Conservation (phyloP, 1,139 yeast species). For the Protomyces arabidopsidicola region DNA sequence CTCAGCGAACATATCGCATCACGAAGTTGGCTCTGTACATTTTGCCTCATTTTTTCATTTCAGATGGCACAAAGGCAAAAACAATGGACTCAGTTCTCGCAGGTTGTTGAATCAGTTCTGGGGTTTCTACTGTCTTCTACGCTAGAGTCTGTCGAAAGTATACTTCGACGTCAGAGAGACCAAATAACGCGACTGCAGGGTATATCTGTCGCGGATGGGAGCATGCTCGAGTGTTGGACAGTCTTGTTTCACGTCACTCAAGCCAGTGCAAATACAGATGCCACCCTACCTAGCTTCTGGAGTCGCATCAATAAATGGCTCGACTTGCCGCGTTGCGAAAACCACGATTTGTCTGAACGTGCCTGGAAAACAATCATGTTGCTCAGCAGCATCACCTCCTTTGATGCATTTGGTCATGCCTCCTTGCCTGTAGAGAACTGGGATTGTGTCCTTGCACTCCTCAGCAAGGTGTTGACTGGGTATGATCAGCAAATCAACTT, state of each 20-base stretch:
- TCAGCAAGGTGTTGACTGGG: not conserved
- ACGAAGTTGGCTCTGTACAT: not conserved
- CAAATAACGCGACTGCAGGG: not conserved
- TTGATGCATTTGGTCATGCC: not conserved
- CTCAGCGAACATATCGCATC: not conserved
- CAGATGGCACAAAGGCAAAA: not conserved
- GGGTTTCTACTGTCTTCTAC: not conserved
- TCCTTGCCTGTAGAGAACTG: not conserved
- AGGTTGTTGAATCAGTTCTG: not conserved
- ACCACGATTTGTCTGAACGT: not conserved
- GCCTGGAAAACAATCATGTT: slow-evolving; percentile 5
- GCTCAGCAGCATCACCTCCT: not conserved
- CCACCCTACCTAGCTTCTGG: not conserved
- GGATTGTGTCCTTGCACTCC: slow-evolving; percentile 1
- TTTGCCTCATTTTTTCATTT: not conserved
- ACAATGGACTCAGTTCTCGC: not conserved
- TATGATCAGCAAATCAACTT: not conserved
- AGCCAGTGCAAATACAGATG: not conserved
- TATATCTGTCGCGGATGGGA: not conserved
- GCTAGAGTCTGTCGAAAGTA: not conserved
- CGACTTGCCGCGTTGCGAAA: not conserved
- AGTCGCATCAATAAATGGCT: not conserved
- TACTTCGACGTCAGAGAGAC: not conserved
- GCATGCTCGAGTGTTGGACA: slow-evolving; percentile 4
- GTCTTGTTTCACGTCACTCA: slow-evolving; percentile 3